Conservation (phyloP, 2,329 filamentous ascomycete species). For the Botrytis galanthina region DNA sequence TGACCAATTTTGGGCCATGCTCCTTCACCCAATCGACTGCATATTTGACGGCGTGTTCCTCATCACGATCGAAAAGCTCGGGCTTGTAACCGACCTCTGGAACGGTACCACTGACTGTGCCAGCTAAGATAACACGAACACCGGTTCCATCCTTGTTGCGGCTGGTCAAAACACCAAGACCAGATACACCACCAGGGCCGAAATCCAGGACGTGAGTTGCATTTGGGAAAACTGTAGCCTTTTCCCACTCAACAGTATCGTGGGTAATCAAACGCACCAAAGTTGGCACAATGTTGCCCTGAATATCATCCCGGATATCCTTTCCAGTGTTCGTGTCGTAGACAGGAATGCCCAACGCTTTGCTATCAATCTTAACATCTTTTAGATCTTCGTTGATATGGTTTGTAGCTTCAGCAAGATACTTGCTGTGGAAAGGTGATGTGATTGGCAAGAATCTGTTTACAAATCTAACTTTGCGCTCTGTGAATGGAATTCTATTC, state of each 20-base stretch:
- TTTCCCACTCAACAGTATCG: conserved; percentile 94
- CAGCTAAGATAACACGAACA: conserved; percentile 92
- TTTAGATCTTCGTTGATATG: conserved; percentile 86
- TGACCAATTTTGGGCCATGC: conserved; percentile 87
- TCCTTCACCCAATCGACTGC: conserved; percentile 98
- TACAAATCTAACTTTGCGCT: conserved; percentile 93
- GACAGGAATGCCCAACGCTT: conserved; percentile 76
- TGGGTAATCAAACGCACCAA: conserved; percentile 91
- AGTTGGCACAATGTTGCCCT: conserved; percentile 78
- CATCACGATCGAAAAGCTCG: conserved; percentile 94
- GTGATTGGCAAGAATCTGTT: conserved; percentile 98
- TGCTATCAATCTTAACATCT: conserved; percentile 71
- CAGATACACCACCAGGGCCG: conserved; percentile 93
- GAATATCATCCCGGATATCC: conserved; percentile 69
- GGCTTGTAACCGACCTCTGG: conserved; percentile 95
- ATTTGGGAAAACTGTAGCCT: conserved; percentile 82
- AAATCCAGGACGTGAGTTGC: conserved; percentile 97
- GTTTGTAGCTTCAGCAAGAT: conserved; percentile 76
- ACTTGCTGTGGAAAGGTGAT: conserved; percentile 96
- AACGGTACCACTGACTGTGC: conserved; percentile 86
- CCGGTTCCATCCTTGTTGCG: conserved; percentile 99
- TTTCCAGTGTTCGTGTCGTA: conserved; percentile 87
- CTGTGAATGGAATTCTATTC: conserved; percentile 87
- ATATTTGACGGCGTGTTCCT: conserved; percentile 90
- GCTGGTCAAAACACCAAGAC: conserved; percentile 92